These are phyloP conservation scores for Phylloporus rhodoxanthus DNA, from an alignment of 768 basidiomycete species.

Conservation along the genomic window DNA sequence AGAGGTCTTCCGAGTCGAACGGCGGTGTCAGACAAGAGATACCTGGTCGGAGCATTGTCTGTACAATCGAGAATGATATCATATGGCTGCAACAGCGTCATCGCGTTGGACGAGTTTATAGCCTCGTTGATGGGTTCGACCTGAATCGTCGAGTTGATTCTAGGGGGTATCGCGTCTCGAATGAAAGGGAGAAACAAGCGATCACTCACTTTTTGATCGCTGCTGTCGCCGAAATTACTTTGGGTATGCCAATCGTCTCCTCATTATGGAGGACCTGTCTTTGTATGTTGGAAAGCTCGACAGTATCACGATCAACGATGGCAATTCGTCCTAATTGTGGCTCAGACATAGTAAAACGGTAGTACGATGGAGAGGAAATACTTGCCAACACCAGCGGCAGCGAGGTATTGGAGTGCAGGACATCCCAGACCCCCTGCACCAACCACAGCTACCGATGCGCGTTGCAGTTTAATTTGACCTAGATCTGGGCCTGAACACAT, in stretches of 20 bases:
- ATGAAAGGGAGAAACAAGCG: background rate
- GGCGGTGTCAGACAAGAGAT: conserved; percentile 84
- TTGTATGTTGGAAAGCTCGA: conserved; percentile 86
- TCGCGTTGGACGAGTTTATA: conserved; percentile 59
- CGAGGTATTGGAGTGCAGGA: conserved; percentile 91
- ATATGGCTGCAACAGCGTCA: conserved; percentile 54
- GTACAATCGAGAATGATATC: conserved; percentile 90
- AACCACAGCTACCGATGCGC: conserved; percentile 75
- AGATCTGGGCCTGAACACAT: conserved; percentile 6
- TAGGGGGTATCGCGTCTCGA: conserved; percentile 27
- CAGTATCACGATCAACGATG: conserved; percentile 83
- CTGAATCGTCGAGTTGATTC: conserved; percentile 67
- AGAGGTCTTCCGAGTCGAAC: conserved; percentile 74
- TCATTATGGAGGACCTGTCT: conserved; percentile 88
- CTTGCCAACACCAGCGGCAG: conserved; percentile 86
- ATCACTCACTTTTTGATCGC: conserved; percentile 56
- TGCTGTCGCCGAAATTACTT: conserved; percentile 74
- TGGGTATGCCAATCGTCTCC: conserved; percentile 63
- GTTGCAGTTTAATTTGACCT: conserved; percentile 82
- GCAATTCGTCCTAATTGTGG: conserved; percentile 63
- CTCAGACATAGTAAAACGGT: conserved; percentile 3
- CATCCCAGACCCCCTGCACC: conserved; percentile 97
- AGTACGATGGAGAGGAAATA: conserved; percentile 1
- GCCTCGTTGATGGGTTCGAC: conserved; percentile 51
- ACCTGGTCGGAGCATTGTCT: conserved; percentile 88